These are phyloP conservation scores for Pseudogymnoascus sp. DNA, from an alignment of 2,329 filamentous ascomycete genomes.

Conservation along the genomic window DNA sequence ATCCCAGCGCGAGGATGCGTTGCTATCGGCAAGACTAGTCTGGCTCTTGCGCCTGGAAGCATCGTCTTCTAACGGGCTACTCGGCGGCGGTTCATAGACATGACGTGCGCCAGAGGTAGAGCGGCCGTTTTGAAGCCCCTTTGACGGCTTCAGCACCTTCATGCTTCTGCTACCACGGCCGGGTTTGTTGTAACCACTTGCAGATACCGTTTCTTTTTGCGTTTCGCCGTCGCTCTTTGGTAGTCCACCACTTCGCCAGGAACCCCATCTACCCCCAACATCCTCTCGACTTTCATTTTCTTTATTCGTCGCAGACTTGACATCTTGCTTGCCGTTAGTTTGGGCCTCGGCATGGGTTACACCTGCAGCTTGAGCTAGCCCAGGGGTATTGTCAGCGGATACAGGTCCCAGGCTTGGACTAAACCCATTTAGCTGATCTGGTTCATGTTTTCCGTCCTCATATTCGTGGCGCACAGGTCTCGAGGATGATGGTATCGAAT, in stretches of 20 bases:
- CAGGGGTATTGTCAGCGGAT: neutral
- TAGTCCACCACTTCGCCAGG: conserved; percentile 53
- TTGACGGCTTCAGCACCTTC: conserved; percentile 78
- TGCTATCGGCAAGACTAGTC: conserved; percentile 28
- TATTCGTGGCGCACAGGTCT: neutral
- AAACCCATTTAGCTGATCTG: neutral
- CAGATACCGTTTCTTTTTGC: conserved; percentile 25
- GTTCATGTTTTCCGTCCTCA: neutral
- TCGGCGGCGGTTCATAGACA: conserved; percentile 43
- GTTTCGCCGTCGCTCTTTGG: conserved; percentile 19
- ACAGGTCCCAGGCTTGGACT: neutral
- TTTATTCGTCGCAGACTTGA: neutral
- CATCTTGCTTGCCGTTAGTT: conserved; percentile 10
- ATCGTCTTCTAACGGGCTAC: conserved; percentile 37
- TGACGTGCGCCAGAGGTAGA: conserved; percentile 34
- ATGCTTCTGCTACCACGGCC: conserved; percentile 61
- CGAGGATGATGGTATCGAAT: neutral
- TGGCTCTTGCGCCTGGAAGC: conserved; percentile 45
- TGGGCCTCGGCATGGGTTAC: conserved; percentile 6
- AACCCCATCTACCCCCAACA: conserved; percentile 56
- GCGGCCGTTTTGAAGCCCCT: conserved; percentile 26
- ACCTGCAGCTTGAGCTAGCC: neutral
- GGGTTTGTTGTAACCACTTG: conserved; percentile 58
- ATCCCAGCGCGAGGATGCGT: conserved; percentile 39
- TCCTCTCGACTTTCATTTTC: conserved; percentile 33